phyloP scores from a whole-genome alignment of 768 basidiomycete genomes.

The Rhizopogon vinicolor region DNA sequence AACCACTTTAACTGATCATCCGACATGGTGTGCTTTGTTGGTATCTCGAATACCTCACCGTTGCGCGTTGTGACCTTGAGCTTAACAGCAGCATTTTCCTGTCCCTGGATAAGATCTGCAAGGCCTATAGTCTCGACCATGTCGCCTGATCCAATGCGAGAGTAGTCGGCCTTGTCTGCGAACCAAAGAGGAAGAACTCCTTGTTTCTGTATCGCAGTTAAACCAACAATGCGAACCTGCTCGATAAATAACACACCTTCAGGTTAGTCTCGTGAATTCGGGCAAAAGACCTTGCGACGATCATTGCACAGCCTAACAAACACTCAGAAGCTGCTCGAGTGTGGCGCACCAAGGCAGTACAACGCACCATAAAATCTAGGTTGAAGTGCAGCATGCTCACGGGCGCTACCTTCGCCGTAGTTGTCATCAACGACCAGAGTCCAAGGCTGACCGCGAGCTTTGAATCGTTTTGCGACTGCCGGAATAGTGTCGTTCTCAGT shows the following conservation, averaged over 20 bases:
- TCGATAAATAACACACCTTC: constrained; percentile 49
- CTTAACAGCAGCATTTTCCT: constrained; percentile 37
- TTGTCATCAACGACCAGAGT: constrained; percentile 93
- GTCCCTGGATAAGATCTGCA: constrained; percentile 49
- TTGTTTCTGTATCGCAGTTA: constrained; percentile 70
- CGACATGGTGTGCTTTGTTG: constrained; percentile 86
- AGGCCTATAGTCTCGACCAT: constrained; percentile 82
- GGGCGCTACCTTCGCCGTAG: constrained; percentile 96
- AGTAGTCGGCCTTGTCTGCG: constrained; percentile 79
- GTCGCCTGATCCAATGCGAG: constrained; percentile 79
- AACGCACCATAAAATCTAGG: constrained; percentile 84
- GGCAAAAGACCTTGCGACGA: constrained; percentile 91
- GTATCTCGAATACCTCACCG: constrained; percentile 63
- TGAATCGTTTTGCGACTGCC: constrained; percentile 84
- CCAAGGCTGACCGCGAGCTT: constrained; percentile 82
- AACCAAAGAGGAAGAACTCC: constrained; percentile 97
- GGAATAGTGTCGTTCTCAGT: constrained; percentile 78
- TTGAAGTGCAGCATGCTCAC: constrained; percentile 96
- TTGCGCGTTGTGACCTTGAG: constrained; percentile 63
- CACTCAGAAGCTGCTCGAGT: not conserved
- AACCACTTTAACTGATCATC: constrained; percentile 90
- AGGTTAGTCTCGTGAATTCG: constrained; percentile 98
- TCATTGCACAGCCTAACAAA: constrained; percentile 69
- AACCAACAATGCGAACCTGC: not conserved
- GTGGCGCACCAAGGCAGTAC: not conserved